These are phyloP conservation scores for Graphium sp. DNA, from an alignment of 2,329 filamentous ascomycete genomes.

Conservation along the genomic window DNA sequence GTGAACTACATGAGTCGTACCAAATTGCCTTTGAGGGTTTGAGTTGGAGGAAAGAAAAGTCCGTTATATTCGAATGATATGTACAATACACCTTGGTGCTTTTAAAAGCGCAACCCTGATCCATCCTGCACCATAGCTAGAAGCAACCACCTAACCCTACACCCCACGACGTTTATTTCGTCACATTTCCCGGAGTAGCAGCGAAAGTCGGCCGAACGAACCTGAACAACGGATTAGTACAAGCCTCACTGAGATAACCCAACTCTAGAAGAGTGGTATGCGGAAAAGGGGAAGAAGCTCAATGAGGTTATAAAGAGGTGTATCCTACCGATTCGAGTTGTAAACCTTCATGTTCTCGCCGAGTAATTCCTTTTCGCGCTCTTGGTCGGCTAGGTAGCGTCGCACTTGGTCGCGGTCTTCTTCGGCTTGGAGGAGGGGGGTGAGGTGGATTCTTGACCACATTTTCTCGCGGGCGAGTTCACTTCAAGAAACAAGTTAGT, in stretches of 20 bases:
- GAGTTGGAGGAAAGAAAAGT: too few relatives aligned
- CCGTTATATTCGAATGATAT: constrained; percentile 5
- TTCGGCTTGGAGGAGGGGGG: constrained; percentile 86
- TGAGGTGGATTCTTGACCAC: constrained; percentile 92
- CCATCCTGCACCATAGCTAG: background rate
- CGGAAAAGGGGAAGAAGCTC: background rate
- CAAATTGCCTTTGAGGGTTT: too few relatives aligned
- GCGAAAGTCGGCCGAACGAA: constrained; percentile 71
- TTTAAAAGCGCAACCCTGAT: constrained; percentile 1
- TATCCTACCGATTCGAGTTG: constrained; percentile 65
- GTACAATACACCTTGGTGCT: constrained; percentile 5
- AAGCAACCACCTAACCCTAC: background rate
- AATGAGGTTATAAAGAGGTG: background rate
- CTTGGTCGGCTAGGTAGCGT: constrained; percentile 70
- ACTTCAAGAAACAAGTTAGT: constrained; percentile 25
- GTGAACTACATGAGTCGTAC: too few relatives aligned
- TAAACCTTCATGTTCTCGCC: constrained; percentile 76
- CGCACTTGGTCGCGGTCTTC: constrained; percentile 92
- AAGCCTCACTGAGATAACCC: background rate
- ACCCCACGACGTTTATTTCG: constrained; percentile 28
- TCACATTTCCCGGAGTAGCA: constrained; percentile 46
- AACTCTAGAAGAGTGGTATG: background rate
- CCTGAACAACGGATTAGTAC: constrained; percentile 21
- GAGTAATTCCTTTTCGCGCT: constrained; percentile 77
- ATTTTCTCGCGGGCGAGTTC: constrained; percentile 95